Base-by-base conservation (phyloP, 2,329 filamentous ascomycete species). In the Diaporthe vaccinii region DNA sequence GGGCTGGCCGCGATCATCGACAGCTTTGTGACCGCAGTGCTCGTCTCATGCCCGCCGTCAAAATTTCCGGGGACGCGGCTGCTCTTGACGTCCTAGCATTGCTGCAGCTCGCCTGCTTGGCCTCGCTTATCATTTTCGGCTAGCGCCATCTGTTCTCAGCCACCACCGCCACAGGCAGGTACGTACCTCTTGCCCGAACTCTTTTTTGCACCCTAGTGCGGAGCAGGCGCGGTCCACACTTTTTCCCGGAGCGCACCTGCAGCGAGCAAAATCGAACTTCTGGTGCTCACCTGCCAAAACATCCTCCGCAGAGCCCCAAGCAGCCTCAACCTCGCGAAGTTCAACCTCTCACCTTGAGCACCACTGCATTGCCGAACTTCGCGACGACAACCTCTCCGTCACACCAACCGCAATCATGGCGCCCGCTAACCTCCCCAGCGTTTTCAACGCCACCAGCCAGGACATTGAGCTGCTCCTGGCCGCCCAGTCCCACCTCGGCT, bases 391-490 rank as follows among this genome's bases (percentile, higher is more conserved):
- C 69, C 81, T 79, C 80, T 81, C 79, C 77, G 79, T 80, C 78
- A 79, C 81, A 75, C 78, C 76, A 77, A 76, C 74, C 78, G 78
- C 77, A 83, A 84, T 82, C 78, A 98, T 98, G 96, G 95, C 96
- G 86, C 94, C 96, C 87, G 91, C 92, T 84, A 98, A 98, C 90
- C 94, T 98, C 81, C 97, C 97, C 86, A 90, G 96, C 81, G 91
- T 94, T 85, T 98, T 99, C 93, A 97, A 98, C 91, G 95, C 97
- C 85, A 98, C 97, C 84, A 93, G 93, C 86, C 93, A 97, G 91
- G 97, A 99, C 91, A 97, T 99, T 90, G 97, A 99, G 94, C 97
- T 96, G 94, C 95, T 99, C 85, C 94, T 99, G 83, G 94, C 96
- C 85, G 96, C 97, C 84, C 96, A 98, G 90, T 92, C 91, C 89